Evolutionary conservation across 441 rosid genomes (phyloP).

Genomic region (Manihot esculenta): DNA sequence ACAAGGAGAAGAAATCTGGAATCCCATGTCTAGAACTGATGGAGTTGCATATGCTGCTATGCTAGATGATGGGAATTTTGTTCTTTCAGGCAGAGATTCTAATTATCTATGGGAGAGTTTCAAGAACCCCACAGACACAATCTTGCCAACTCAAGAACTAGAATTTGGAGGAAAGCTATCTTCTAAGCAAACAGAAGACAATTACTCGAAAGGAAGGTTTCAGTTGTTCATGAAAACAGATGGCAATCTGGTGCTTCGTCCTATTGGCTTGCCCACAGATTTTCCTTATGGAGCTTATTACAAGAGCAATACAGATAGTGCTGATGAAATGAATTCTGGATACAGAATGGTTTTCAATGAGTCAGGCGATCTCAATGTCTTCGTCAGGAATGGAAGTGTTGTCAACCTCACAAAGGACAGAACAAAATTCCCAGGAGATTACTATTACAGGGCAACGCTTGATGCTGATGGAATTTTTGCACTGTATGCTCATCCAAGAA

Average conservation of each 20-base stretch:
- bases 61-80: conserved; percentile 44
- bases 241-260: conserved; percentile 32
- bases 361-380: conserved; percentile 29
- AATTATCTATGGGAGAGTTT: conserved; percentile 45
- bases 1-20: conserved; percentile 30
- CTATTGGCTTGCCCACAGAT: conserved; percentile 14
- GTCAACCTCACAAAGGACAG: neutral
- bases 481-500: conserved; percentile 32
- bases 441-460: conserved; percentile 39
- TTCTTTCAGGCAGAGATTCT: conserved; percentile 16
- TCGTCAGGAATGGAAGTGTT: neutral
- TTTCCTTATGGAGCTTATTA: conserved; percentile 10
- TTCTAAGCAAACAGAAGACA: conserved; percentile 15
- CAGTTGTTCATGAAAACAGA: conserved; percentile 23
- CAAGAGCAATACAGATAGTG: neutral
- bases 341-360: conserved; percentile 22
- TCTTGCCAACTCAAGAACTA: conserved; percentile 41
- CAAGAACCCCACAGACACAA: conserved; percentile 40
- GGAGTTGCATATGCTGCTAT: conserved; percentile 28
- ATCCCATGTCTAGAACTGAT: neutral
- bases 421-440: conserved; percentile 2
- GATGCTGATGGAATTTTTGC: conserved; percentile 41
- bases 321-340: neutral
- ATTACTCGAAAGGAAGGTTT: conserved; percentile 36
- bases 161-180: conserved; percentile 8